These are phyloP conservation scores for Candida ulmi DNA, from an alignment of 805 yeast genomes.

Conservation along the genomic window DNA sequence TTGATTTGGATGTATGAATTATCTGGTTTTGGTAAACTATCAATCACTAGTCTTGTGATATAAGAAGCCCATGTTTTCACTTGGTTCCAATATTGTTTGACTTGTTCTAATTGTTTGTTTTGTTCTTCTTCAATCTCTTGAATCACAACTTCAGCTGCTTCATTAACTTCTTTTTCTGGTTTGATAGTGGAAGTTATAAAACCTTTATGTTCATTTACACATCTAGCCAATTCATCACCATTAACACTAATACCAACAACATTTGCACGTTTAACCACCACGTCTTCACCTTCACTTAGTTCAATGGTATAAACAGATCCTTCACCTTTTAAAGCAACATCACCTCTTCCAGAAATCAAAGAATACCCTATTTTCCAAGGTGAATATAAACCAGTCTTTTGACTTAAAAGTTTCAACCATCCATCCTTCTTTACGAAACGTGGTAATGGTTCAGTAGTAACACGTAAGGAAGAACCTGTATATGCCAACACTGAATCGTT, in stretches of 20 bases:
- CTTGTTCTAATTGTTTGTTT: neutral
- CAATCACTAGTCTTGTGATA: neutral
- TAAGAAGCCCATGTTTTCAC: neutral
- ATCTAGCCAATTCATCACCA: constrained; percentile 25
- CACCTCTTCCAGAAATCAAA: constrained; percentile 53
- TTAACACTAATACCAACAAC: constrained; percentile 46
- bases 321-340: constrained; percentile 45
- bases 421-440: constrained; percentile 26
- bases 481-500: constrained; percentile 43
- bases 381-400: constrained; percentile 37
- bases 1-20: constrained; percentile 37
- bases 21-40: neutral
- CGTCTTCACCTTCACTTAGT: constrained; percentile 40
- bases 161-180: neutral
- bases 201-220: constrained; percentile 1
- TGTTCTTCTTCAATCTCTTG: neutral
- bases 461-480: constrained; percentile 44
- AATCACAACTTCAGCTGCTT: neutral
- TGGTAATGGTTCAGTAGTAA: constrained; percentile 36
- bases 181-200: neutral
- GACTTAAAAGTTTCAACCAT: constrained; percentile 18
- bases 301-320: constrained; percentile 48
- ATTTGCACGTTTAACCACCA: constrained; percentile 39
- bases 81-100: constrained; percentile 2
- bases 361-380: constrained; percentile 35